Conservation (phyloP, 352 stramenopile species). For the Phytophthora cactorum region DNA sequence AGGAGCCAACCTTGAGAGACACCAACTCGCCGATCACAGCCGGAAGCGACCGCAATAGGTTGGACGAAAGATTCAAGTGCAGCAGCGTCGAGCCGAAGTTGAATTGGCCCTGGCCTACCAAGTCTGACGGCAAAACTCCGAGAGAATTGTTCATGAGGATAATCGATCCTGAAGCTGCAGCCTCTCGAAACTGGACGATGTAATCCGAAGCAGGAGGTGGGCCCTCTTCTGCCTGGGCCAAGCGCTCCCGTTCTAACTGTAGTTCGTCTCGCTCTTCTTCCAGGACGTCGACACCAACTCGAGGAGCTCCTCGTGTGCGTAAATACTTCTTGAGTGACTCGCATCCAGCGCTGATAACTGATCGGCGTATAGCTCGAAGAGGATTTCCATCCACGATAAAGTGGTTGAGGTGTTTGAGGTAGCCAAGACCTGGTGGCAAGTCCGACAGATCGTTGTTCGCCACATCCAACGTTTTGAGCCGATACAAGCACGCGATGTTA, state of each 20-base stretch:
- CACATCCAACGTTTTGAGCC: conserved; percentile 83
- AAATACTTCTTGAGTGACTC: conserved; percentile 87
- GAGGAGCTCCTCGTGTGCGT: conserved; percentile 67
- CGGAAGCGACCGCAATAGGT: conserved; percentile 55
- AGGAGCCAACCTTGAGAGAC: conserved; percentile 44
- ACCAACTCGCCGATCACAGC: conserved; percentile 50
- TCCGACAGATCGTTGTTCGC: conserved; percentile 85
- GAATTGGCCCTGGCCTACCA: conserved; percentile 28
- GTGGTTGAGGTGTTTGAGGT: conserved; percentile 81
- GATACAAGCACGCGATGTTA: conserved; percentile 60
- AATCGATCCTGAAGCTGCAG: conserved; percentile 58
- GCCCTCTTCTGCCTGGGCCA: conserved; percentile 16
- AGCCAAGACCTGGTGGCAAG: conserved; percentile 75
- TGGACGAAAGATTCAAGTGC: conserved; percentile 77
- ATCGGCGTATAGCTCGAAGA: conserved; percentile 71
- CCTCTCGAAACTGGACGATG: conserved; percentile 58
- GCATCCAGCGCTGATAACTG: conserved; percentile 67
- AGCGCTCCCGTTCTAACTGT: conserved; percentile 34
- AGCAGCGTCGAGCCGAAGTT: conserved; percentile 60
- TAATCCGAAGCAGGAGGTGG: conserved; percentile 18
- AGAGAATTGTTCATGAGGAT: conserved; percentile 51
- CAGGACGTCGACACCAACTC: conserved; percentile 56
- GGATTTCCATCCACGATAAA: conserved; percentile 81
- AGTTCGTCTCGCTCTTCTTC: conserved; percentile 80
- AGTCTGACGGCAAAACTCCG: conserved; percentile 35